These are phyloP conservation scores for Podospora pseudopauciseta DNA, from an alignment of 495 filamentous ascomycete genomes.

Conservation along the genomic window DNA sequence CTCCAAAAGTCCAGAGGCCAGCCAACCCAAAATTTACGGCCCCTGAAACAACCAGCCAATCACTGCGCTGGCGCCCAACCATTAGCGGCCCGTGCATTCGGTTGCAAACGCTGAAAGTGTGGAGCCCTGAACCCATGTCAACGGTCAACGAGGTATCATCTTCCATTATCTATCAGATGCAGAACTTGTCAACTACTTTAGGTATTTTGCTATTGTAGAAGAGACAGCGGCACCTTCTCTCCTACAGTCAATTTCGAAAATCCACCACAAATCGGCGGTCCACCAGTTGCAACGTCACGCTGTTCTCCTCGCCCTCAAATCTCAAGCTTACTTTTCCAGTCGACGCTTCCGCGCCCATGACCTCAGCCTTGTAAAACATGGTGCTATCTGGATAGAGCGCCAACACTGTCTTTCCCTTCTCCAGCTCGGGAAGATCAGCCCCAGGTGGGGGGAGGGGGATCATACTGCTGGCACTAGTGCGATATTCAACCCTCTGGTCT, in stretches of 20 bases:
- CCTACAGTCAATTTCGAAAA: slow-evolving; percentile 41
- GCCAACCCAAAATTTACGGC: slow-evolving; percentile 16
- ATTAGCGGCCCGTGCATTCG: slow-evolving; percentile 9
- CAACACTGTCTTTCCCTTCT: slow-evolving; percentile 74
- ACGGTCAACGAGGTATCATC: neutral
- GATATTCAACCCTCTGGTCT: slow-evolving; percentile 68
- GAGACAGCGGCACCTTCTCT: neutral
- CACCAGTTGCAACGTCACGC: slow-evolving; percentile 71
- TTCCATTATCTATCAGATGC: too few relatives aligned
- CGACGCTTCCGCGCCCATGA: slow-evolving; percentile 63
- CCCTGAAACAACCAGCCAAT: slow-evolving; percentile 24
- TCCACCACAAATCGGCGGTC: slow-evolving; percentile 78
- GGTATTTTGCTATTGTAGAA: too few relatives aligned
- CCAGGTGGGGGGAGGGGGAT: slow-evolving; percentile 65
- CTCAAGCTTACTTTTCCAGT: slow-evolving; percentile 57
- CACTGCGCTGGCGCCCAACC: neutral
- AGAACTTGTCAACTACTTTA: neutral
- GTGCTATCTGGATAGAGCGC: slow-evolving; percentile 89
- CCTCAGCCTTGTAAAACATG: slow-evolving; percentile 95
- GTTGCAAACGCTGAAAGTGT: slow-evolving; percentile 5
- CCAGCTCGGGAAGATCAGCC: slow-evolving; percentile 61
- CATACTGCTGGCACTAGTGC: slow-evolving; percentile 72
- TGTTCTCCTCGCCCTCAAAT: slow-evolving; percentile 85
- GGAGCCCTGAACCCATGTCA: slow-evolving; percentile 2
- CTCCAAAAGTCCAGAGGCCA: slow-evolving; percentile 5